Base-by-base conservation (phyloP, 129 eudicot genomes). In the Tagetes erecta region DNA sequence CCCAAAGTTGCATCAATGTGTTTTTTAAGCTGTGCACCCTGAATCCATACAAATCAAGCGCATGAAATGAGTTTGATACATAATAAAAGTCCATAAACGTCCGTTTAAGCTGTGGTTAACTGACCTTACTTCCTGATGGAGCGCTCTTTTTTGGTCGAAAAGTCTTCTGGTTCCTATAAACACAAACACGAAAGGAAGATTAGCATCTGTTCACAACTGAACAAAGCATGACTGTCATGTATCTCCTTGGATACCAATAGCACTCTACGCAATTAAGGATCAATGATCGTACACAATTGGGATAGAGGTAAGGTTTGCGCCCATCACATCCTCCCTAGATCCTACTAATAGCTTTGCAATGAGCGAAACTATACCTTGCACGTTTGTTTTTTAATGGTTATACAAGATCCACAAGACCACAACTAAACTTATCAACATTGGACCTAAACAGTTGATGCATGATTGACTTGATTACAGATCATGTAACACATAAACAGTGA, bases 1-100 rank as follows among this genome's bases (percentile, higher is more conserved):
- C 89, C 92, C 66, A 87, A 84, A 51, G 92, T 87, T 2, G 92
- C 92, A 76, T 87, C 92, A 59, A 87, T 87, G 76, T 87, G 89
- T 41, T 82, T 84, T 59, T 84, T 82, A 67, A 87, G 92, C 50
- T 82, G 89, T 50, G 88, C 89, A 39, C 92, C 92, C 92, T 87
- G 80, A 13, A 59, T 71, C 60, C 53, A 50, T 27, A 56, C 8
- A 64, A 36, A 72, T 70, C 41, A 0, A 75, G 10, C 67, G 46
- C 34, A 45, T 46, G 8, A 46, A 76, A 65, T 64, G 31, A 72
- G 69, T 71, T 80, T 71, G 37, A 49, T n/a, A 56, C 38, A 68
- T 33, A 67, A 49, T 20, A 33, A 70, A 64, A 55, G 27, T 64
- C 41, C 51, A 73, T 73, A 12, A 41, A 72, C 1, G 2, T 8